These are phyloP conservation scores for Mycena polygramma DNA, from an alignment of 768 basidiomycete species.

Conservation along the genomic window DNA sequence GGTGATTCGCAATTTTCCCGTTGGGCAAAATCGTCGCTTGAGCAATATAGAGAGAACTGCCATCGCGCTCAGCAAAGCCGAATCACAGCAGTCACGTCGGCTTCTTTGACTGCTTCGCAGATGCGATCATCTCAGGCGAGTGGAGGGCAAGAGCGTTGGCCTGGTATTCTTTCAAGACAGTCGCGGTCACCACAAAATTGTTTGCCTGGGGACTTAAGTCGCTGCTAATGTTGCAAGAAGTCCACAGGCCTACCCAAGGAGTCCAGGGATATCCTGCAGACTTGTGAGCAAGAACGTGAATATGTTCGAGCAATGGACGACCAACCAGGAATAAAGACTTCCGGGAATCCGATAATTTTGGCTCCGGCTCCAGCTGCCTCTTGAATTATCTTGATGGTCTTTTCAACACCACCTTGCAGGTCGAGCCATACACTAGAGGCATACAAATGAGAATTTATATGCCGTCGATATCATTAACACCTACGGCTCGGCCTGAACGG, in stretches of 20 bases:
- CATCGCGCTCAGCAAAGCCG: conserved; percentile 48
- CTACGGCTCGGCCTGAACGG: conserved; percentile 46
- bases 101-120: conserved; percentile 45
- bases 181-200: conserved; percentile 43
- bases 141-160: conserved; percentile 46
- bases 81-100: conserved; percentile 43
- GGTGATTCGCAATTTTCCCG: conserved; percentile 47
- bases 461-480: conserved; percentile 5
- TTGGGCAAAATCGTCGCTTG: conserved; percentile 46
- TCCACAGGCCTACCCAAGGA: conserved; percentile 40
- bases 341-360: conserved; percentile 48
- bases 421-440: conserved; percentile 42
- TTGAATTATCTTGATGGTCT: conserved; percentile 44
- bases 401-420: conserved; percentile 47
- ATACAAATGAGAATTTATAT: background rate
- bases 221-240: background rate
- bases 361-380: conserved; percentile 46
- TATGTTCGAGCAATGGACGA: background rate
- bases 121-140: conserved; percentile 49
- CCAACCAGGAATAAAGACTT: conserved; percentile 47
- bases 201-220: conserved; percentile 34
- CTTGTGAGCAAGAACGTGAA: background rate
- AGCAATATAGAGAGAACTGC: conserved; percentile 41
- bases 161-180: conserved; percentile 46
- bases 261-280: conserved; percentile 47